These are phyloP conservation scores for Suzukiozyma palmioleophila DNA, from an alignment of 1,139 yeast genomes.

Conservation along the genomic window DNA sequence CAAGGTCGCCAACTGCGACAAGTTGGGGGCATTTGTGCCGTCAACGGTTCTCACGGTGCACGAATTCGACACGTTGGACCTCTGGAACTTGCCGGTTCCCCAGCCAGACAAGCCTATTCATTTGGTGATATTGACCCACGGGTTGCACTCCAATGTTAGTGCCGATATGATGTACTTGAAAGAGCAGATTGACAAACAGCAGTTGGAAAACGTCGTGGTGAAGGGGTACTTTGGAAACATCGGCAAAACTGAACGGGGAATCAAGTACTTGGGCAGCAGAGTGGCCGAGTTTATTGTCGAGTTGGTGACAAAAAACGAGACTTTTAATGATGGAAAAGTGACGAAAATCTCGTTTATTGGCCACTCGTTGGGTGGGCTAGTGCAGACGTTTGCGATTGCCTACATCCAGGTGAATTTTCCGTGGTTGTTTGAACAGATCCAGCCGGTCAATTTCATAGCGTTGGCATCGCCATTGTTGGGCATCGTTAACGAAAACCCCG, in stretches of 20 bases:
- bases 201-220: slow-evolving; percentile 61
- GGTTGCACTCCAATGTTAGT: slow-evolving; percentile 83
- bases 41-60: slow-evolving; percentile 31
- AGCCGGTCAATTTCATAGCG: slow-evolving; percentile 79
- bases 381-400: slow-evolving; percentile 88
- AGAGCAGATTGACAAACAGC: slow-evolving; percentile 62
- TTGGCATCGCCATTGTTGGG: slow-evolving; percentile 90
- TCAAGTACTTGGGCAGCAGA: slow-evolving; percentile 78
- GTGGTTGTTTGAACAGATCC: slow-evolving; percentile 58
- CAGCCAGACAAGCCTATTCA: slow-evolving; percentile 51
- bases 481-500: slow-evolving; percentile 79
- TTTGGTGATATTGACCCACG: slow-evolving; percentile 81
- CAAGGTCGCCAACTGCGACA: slow-evolving; percentile 21
- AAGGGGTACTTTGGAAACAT: slow-evolving; percentile 82
- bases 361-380: slow-evolving; percentile 89
- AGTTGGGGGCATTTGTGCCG: slow-evolving; percentile 26
- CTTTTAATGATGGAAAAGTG: slow-evolving; percentile 33
- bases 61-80: slow-evolving; percentile 58
- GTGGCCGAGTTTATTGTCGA: slow-evolving; percentile 73
- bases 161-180: slow-evolving; percentile 86
- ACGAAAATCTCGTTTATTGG: slow-evolving; percentile 78
- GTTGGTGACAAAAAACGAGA: slow-evolving; percentile 42
- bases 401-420: slow-evolving; percentile 64
- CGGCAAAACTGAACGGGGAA: slow-evolving; percentile 87
- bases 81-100: slow-evolving; percentile 65